Evolutionary conservation across 1,139 yeast species (phyloP).

Genomic region (Nematodospora anomalae): DNA sequence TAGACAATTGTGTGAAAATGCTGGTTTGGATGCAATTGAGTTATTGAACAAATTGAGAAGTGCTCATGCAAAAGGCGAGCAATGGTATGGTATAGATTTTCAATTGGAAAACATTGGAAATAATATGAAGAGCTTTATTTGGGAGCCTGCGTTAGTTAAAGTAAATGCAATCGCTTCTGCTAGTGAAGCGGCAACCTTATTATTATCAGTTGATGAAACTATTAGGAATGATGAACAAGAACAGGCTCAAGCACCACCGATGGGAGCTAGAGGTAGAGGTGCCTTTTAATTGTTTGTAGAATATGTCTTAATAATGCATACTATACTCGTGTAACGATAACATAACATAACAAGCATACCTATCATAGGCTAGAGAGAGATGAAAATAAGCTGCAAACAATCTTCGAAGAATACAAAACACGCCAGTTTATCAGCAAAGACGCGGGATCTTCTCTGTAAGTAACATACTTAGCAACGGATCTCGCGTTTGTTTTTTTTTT

Average conservation of each 20-base stretch:
- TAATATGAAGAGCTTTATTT: slow-evolving; percentile 82
- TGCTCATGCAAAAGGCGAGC: slow-evolving; percentile 91
- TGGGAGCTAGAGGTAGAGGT: slow-evolving; percentile 69
- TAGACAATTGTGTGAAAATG: slow-evolving; percentile 95
- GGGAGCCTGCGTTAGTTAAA: slow-evolving; percentile 98
- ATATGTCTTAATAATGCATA: too few relatives aligned
- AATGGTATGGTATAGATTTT: slow-evolving; percentile 91
- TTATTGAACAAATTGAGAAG: slow-evolving; percentile 85
- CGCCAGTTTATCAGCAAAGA: too few relatives aligned
- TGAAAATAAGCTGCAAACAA: too few relatives aligned
- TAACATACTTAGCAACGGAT: too few relatives aligned
- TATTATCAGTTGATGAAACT: slow-evolving; percentile 93
- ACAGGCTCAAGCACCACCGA: slow-evolving; percentile 36
- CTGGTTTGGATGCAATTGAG: slow-evolving; percentile 96
- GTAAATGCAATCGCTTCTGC: slow-evolving; percentile 93
- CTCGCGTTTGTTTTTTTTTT: too few relatives aligned
- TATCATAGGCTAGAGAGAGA: too few relatives aligned
- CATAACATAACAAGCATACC: too few relatives aligned
- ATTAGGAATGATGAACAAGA: slow-evolving; percentile 72
- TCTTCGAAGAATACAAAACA: too few relatives aligned
- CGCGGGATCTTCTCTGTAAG: too few relatives aligned
- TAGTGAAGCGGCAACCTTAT: slow-evolving; percentile 94
- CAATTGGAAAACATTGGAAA: slow-evolving; percentile 79
- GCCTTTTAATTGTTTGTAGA: slow-evolving; percentile 18
- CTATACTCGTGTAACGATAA: too few relatives aligned